A percentile compares a stretch with the other conserved stretches of the same genome.
These are phyloP conservation scores for Plantago elongata DNA, from an alignment of 257 asterid genomes.

Conservation along the genomic window DNA sequence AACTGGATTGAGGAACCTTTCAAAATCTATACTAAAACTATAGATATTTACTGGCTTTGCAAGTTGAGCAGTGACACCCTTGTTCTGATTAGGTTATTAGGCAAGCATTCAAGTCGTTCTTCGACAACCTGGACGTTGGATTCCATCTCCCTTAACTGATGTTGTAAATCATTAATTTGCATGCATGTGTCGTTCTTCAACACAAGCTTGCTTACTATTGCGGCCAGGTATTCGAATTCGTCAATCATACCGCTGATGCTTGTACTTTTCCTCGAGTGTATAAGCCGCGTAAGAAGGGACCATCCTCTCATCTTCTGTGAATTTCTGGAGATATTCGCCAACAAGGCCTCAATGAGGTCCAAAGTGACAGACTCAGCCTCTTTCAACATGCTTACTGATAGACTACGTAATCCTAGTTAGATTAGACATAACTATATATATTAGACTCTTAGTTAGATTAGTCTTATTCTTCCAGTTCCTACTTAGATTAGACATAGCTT, in stretches of 20 bases:
- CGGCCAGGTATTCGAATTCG: constrained; percentile 28
- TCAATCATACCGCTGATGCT: neutral
- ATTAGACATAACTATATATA: no score
- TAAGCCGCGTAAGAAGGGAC: constrained; percentile 32
- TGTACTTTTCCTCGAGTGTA: constrained; percentile 6
- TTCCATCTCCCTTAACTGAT: constrained; percentile 27
- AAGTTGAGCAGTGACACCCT: constrained; percentile 39
- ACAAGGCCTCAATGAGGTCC: constrained; percentile 25
- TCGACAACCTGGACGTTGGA: constrained; percentile 22
- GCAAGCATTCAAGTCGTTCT: constrained; percentile 28
- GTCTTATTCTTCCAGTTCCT: no score
- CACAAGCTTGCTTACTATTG: constrained; percentile 23
- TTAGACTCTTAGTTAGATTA: no score
- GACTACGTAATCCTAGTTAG: no score
- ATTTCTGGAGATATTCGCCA: constrained; percentile 23
- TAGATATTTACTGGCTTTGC: constrained; percentile 20
- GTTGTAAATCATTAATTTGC: constrained; percentile 21
- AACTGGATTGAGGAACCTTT: neutral
- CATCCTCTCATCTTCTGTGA: constrained; percentile 24
- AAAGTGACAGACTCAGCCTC: constrained; percentile 31
- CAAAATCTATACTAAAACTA: neutral
- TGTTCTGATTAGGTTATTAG: constrained; percentile 33
- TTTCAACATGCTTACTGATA: constrained; percentile 32
- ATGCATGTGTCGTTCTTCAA: neutral
- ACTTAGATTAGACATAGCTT: no score